A percentile compares a stretch with the other conserved stretches of the same genome.
Conservation (phyloP, 169 alveolate genomes). For the Neospora caninum region DNA sequence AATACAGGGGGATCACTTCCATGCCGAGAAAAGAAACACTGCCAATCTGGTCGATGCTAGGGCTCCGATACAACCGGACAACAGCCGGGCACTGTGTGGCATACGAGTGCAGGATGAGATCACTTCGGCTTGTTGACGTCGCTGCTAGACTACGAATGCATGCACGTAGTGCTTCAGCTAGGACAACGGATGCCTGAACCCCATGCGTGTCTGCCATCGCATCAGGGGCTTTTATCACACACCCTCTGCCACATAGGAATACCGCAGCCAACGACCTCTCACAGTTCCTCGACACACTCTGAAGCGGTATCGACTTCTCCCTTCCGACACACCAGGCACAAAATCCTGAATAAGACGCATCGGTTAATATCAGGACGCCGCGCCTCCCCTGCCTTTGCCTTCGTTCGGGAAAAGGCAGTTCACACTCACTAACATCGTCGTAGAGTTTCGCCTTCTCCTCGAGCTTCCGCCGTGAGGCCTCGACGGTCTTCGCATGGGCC, state of each 20-base stretch:
- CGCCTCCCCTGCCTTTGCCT: not conserved
- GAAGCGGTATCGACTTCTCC: too few relatives aligned
- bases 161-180: not conserved
- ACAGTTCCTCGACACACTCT: not conserved
- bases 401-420: not conserved
- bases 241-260: not conserved
- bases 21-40: not conserved
- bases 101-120: too few relatives aligned
- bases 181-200: too few relatives aligned
- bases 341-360: too few relatives aligned
- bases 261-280: not conserved
- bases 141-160: not conserved
- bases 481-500: not conserved
- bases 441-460: conserved; percentile 32
- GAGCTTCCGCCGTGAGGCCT: conserved; percentile 1
- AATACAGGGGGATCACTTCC: not conserved
- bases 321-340: too few relatives aligned
- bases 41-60: too few relatives aligned
- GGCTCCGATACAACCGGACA: too few relatives aligned
- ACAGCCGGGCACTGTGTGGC: too few relatives aligned
- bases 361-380: too few relatives aligned
- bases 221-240: too few relatives aligned
- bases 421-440: conserved; percentile 16
- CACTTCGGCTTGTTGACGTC: not conserved
- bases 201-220: not conserved